Evolutionary conservation across 768 basidiomycete genomes (phyloP), one percentile per base, ranked within the genome.

Genomic region (Russula abietina): DNA sequence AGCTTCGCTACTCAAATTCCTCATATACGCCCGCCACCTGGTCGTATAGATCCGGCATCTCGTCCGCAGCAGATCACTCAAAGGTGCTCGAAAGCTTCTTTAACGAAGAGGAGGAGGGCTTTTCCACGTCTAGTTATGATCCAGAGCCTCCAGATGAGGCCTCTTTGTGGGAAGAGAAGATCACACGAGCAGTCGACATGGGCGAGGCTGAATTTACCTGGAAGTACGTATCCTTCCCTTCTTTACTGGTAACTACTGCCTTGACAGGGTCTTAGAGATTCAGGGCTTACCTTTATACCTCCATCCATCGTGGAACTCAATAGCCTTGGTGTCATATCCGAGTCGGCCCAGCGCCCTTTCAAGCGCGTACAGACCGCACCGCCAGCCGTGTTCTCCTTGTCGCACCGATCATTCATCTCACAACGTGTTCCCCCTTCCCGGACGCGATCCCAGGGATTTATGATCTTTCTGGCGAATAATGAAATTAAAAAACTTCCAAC

Each of bases 391-490:
- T 64, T 64, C 32, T 59, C 62, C 3, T 57, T 56, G 26, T 8
- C 53, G n/a, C 58, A 64, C 24, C 28, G 62, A 12, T 33, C 62
- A 2, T 48, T 51, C 48, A 55, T 64, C 30, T 22, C 52, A 3
- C 57, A 43, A 36, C 38, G 52, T 24, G n/a, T n/a, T 2, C 24
- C 22, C 19, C 54, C 46, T 5, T 1, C 17, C 38, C 46, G 48
- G 17, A 50, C 58, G n/a, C 46, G 39, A 19, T 50, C 58, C 14
- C 52, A 60, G 9, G 66, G 64, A 28, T 26, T 67, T 45, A 54
- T 65, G 64, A 24, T 67, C 19, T 67, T 66, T 38, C 43, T 67
- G 11, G 66, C 65, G 5, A 57, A 66, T 19, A 67, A 67, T 28
- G 48, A 53, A 24, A 67, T 67, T 38, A 53, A 36, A 36, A 19